Base-by-base conservation (phyloP, 768 basidiomycete species). In the Tricholoma matsutake region DNA sequence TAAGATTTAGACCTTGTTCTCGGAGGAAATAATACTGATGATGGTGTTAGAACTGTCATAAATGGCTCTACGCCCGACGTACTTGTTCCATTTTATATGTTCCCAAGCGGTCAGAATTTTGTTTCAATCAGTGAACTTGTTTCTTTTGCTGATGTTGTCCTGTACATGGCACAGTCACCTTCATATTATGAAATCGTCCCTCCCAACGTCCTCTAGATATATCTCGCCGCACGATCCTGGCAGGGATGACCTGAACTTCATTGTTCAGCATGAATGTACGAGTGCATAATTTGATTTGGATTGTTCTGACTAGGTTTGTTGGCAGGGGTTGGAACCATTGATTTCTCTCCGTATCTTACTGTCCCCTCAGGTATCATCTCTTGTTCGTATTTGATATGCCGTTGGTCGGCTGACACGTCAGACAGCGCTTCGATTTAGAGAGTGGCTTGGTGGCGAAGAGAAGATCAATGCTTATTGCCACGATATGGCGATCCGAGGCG, bases 51-150 rank as follows among this genome's bases (percentile, higher is more conserved):
- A 93, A 93, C 66, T 89, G 88, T 64, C 89, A 94, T 73, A 94
- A 95, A 72, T 96, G 94, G 92, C 74, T 94, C 2, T 86, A 80
- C 65, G 79, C 84, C 3, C 87, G 91, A 70, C 81, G 92, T 5
- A 77, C 84, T 1, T 85, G 81, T 49, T 86, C 90, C 0, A 76
- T 88, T n/a, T 75, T 95, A 16, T 95, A 94, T 69, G 89, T 91
- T 5, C 89, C 92, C 0, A 79, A 73, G 60, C 70, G 81, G 81
- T 79, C 49, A 43, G 73, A 59, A 11, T 10, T 37, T 31, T 39
- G 32, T 3, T 25, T 25, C 22, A 25, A 25, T 25, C 22, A 25
- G 22, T 25, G 22, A 25, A 1, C 22, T 25, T 25, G 22, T n/a
- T n/a, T n/a, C n/a, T n/a, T n/a, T n/a, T n/a, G n/a, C 31, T 9